phyloP scores from a whole-genome alignment of 192 early-diverging fungal genomes.

The Rhizoclosmatium globosum region DNA sequence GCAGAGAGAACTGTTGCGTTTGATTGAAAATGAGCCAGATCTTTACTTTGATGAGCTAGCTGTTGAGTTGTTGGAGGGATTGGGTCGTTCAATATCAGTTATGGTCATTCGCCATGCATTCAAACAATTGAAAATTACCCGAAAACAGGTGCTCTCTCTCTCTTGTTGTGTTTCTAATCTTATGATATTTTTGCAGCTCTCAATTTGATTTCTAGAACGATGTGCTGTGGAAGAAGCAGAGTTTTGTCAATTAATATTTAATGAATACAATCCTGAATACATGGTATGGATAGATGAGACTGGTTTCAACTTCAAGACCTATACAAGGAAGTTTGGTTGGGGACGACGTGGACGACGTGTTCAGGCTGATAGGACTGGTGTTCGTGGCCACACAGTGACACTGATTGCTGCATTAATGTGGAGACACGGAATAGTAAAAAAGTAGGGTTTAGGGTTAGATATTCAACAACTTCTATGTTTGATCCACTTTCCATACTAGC shows the following conservation, averaged over 20 bases:
- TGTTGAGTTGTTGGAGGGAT: neutral
- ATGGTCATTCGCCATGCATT: neutral
- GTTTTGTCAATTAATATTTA: neutral
- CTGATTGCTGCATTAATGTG: slow-evolving; percentile 10
- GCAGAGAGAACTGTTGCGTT: neutral
- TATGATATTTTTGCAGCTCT: neutral
- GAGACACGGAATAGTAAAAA: neutral
- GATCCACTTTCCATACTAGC: neutral
- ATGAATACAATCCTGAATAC: neutral
- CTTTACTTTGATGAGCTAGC: neutral
- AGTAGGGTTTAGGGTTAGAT: neutral
- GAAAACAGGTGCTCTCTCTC: neutral
- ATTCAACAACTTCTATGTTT: neutral
- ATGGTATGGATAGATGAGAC: slow-evolving; percentile 11
- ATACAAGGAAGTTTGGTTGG: neutral
- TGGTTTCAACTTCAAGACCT: neutral
- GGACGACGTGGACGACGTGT: neutral
- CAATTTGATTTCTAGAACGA: neutral
- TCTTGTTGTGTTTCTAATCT: neutral
- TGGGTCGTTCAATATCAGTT: neutral
- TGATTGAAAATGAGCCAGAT: slow-evolving; percentile 6
- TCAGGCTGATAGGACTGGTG: neutral
- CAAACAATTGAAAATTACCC: neutral
- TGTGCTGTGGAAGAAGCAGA: neutral
- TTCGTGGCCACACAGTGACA: slow-evolving; percentile 6